Evolutionary conservation across 2,329 filamentous ascomycete species (phyloP).

Genomic region (Acrodontium crateriforme): DNA sequence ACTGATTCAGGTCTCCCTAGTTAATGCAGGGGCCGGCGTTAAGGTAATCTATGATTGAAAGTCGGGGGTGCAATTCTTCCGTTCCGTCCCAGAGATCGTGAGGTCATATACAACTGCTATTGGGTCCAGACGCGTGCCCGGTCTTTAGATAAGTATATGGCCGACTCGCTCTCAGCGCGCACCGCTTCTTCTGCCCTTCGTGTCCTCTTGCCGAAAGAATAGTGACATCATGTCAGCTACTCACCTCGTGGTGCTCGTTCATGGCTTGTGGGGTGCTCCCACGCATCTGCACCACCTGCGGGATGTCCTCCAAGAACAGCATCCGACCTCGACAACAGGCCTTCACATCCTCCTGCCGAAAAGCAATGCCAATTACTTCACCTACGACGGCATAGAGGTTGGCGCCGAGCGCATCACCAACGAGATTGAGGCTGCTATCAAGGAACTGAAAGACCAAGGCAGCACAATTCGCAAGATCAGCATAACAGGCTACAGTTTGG

Average conservation of each 20-base stretch:
- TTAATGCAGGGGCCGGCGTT: too few relatives aligned
- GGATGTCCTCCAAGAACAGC: constrained; percentile 46
- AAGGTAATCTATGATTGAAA: too few relatives aligned
- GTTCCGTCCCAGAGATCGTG: too few relatives aligned
- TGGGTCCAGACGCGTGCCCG: too few relatives aligned
- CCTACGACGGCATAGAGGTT: constrained; percentile 54
- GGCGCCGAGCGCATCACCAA: constrained; percentile 52
- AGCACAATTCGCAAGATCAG: constrained; percentile 69
- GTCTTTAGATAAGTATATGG: too few relatives aligned
- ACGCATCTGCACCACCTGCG: constrained; percentile 56
- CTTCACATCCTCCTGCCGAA: constrained; percentile 59
- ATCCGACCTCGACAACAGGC: constrained; percentile 37
- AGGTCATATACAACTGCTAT: too few relatives aligned
- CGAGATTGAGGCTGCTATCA: constrained; percentile 48
- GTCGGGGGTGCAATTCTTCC: too few relatives aligned
- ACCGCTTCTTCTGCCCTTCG: too few relatives aligned
- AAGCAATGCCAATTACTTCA: constrained; percentile 58
- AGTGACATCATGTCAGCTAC: not conserved
- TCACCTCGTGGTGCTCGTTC: constrained; percentile 65
- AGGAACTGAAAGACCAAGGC: constrained; percentile 43
- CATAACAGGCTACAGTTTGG: constrained; percentile 78
- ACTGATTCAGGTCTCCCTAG: too few relatives aligned
- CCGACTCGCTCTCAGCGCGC: too few relatives aligned
- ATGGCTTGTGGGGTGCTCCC: constrained; percentile 71
- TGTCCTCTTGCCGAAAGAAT: too few relatives aligned